Evolutionary conservation across 306 rosid species (phyloP).

Genomic region (Rubus parviflorus): DNA sequence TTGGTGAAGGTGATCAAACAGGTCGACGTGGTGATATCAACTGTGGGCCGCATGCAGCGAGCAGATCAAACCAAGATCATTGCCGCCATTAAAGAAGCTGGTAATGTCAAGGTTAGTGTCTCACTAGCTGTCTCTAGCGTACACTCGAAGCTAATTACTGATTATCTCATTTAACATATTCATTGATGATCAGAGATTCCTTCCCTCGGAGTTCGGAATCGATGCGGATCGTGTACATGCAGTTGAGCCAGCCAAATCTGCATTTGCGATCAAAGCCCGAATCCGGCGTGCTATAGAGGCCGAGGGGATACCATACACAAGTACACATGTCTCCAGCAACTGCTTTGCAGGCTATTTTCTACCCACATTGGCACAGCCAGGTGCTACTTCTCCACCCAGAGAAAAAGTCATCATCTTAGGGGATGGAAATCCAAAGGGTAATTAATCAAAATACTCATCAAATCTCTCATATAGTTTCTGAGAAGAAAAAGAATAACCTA

Average conservation of each 20-base stretch:
- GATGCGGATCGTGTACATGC: slow-evolving; percentile 73
- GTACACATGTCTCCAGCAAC: slow-evolving; percentile 60
- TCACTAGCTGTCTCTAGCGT: not conserved
- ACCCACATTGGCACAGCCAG: slow-evolving; percentile 66
- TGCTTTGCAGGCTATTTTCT: slow-evolving; percentile 71
- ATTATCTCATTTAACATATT: too few species aligned
- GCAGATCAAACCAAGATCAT: slow-evolving; percentile 82
- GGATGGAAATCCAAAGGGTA: slow-evolving; percentile 77
- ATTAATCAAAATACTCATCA: not conserved
- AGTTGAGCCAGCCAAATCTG: slow-evolving; percentile 83
- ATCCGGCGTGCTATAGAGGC: slow-evolving; percentile 66
- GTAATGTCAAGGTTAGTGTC: slow-evolving; percentile 63
- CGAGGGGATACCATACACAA: slow-evolving; percentile 69
- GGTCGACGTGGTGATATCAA: slow-evolving; percentile 84
- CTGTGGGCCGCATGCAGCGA: slow-evolving; percentile 52
- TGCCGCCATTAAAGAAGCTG: slow-evolving; percentile 84
- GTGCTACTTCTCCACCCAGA: slow-evolving; percentile 59
- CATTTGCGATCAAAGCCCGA: slow-evolving; percentile 43
- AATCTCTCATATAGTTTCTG: too few species aligned
- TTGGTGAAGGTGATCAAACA: slow-evolving; percentile 72
- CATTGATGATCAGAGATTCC: slow-evolving; percentile 56
- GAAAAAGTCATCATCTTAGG: slow-evolving; percentile 66
- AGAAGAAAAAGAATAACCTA: too few species aligned
- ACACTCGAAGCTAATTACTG: too few species aligned
- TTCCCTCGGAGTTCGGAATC: slow-evolving; percentile 81